A percentile compares a stretch with the other conserved stretches of the same genome.
phyloP scores from a whole-genome alignment of 176 grass and related monocot genomes.

The Saccharum officinarum region DNA sequence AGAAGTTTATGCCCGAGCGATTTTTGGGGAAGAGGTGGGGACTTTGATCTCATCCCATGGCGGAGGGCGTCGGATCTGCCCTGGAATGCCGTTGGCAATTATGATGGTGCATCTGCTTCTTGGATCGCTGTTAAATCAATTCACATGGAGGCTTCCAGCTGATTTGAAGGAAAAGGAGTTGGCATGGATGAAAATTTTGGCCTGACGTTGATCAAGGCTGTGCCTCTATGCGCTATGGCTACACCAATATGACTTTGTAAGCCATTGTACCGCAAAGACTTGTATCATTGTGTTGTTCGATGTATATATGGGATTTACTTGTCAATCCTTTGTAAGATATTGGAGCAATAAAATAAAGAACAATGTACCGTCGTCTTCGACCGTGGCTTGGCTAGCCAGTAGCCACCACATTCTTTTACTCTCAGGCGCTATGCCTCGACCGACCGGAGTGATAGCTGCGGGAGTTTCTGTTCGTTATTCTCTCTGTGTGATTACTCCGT shows the following conservation, averaged over 20 bases:
- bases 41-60: slow-evolving; percentile 46
- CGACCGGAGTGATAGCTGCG: too few relatives aligned
- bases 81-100: slow-evolving; percentile 41
- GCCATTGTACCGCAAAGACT: neutral
- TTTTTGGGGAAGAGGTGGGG: slow-evolving; percentile 26
- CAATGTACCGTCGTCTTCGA: too few relatives aligned
- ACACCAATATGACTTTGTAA: neutral
- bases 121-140: slow-evolving; percentile 30
- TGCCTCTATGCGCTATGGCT: slow-evolving; percentile 27
- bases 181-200: slow-evolving; percentile 53
- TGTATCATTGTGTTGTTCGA: neutral
- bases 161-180: slow-evolving; percentile 24
- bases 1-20: slow-evolving; percentile 40
- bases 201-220: neutral
- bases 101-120: slow-evolving; percentile 44
- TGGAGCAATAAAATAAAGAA: too few relatives aligned
- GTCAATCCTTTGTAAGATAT: too few relatives aligned
- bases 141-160: slow-evolving; percentile 38
- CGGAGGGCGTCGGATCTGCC: slow-evolving; percentile 36
- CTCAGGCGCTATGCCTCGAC: too few relatives aligned
- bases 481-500: too few relatives aligned
- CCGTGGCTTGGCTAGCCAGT: too few relatives aligned
- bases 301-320: neutral
- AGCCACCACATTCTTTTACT: too few relatives aligned
- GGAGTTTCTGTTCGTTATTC: too few relatives aligned